Percentiles rank a stretch among this genome's conserved stretches.
phyloP scores from a whole-genome alignment of 1,284 basidiomycete species.

The Leccinum ponderosum region DNA sequence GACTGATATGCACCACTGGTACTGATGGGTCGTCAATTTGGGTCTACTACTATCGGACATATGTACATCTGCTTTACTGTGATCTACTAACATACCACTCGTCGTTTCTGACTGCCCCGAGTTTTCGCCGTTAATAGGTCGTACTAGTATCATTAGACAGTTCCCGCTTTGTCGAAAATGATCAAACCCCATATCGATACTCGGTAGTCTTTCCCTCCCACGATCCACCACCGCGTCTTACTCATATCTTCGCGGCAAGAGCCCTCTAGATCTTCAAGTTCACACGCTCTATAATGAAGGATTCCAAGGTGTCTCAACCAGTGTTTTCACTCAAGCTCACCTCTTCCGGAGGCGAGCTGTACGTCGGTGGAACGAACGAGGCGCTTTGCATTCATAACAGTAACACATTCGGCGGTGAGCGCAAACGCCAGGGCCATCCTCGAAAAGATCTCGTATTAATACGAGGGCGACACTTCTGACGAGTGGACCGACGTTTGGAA shows the following conservation, averaged over 20 bases:
- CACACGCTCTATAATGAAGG: too few relatives aligned
- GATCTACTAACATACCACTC: slow-evolving; percentile 12
- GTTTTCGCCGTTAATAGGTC: background rate
- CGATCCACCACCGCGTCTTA: too few relatives aligned
- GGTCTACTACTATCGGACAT: slow-evolving; percentile 14
- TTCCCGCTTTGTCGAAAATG: slow-evolving; percentile 51
- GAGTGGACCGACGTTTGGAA: slow-evolving; percentile 82
- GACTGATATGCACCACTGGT: slow-evolving; percentile 5
- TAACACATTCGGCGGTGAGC: too few relatives aligned
- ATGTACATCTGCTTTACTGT: slow-evolving; percentile 17
- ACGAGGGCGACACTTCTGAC: slow-evolving; percentile 54
- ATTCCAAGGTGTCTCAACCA: too few relatives aligned
- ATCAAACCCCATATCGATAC: slow-evolving; percentile 63
- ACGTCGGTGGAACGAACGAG: too few relatives aligned
- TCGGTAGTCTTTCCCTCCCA: too few relatives aligned
- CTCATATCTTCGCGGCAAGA: too few relatives aligned
- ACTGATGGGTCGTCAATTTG: background rate
- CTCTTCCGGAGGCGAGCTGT: too few relatives aligned
- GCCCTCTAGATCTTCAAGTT: too few relatives aligned
- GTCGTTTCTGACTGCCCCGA: background rate
- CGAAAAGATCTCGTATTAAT: slow-evolving; percentile 61
- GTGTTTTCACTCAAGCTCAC: too few relatives aligned
- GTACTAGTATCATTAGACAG: background rate
- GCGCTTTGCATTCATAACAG: too few relatives aligned
- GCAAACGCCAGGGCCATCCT: slow-evolving; percentile 61